phyloP scores from a whole-genome alignment of 2,329 filamentous ascomycete genomes.

The Diaporthe batatas region DNA sequence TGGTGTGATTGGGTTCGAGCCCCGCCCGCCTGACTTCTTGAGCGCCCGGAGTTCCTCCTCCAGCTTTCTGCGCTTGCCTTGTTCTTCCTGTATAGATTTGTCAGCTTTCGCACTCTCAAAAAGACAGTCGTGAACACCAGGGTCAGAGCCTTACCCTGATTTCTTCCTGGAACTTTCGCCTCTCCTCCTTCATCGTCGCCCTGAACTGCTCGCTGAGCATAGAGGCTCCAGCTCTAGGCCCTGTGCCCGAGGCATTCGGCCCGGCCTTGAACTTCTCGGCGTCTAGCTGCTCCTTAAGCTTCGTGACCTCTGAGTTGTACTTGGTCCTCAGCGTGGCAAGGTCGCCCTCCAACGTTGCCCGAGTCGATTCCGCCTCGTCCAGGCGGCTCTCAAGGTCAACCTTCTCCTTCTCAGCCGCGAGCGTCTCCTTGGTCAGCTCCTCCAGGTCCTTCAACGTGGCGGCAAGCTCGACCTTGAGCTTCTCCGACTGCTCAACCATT shows the following conservation, averaged over 20 bases:
- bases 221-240: conserved; percentile 59
- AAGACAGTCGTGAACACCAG: background rate
- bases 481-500: conserved; percentile 62
- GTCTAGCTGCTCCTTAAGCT: conserved; percentile 66
- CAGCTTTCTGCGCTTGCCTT: conserved; percentile 60
- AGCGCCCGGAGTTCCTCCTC: conserved; percentile 65
- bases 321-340: conserved; percentile 52
- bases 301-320: conserved; percentile 58
- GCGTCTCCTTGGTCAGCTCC: conserved; percentile 65
- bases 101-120: conserved; percentile 48
- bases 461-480: conserved; percentile 64
- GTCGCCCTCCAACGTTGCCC: conserved; percentile 56
- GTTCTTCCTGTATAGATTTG: conserved; percentile 60
- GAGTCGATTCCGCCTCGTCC: conserved; percentile 55
- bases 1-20: conserved; percentile 60
- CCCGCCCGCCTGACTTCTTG: conserved; percentile 57
- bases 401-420: conserved; percentile 65
- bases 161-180: conserved; percentile 69
- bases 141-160: conserved; percentile 57
- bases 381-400: conserved; percentile 59
- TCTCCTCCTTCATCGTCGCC: conserved; percentile 68
- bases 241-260: conserved; percentile 50
- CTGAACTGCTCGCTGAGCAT: conserved; percentile 70
- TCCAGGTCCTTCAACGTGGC: conserved; percentile 66
- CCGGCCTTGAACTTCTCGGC: conserved; percentile 60